Evolutionary conservation across 805 yeast genomes (phyloP).

Genomic region (Yarrowia sp.): DNA sequence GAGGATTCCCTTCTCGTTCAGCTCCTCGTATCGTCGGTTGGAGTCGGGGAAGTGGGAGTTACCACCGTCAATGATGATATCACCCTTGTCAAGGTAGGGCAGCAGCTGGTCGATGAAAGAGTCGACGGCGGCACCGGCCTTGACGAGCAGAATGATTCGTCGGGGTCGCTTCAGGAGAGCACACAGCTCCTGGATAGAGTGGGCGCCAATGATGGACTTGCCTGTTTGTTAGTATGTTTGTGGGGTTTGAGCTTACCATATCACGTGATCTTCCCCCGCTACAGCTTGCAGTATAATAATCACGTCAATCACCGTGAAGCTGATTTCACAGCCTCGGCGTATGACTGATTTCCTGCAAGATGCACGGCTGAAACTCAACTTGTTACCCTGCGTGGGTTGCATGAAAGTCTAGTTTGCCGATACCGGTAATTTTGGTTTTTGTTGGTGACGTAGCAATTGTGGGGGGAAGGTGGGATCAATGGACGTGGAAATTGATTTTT

Average conservation of each 20-base stretch:
- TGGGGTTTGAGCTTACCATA: not conserved
- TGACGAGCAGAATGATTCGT: constrained; percentile 90
- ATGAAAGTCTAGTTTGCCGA: constrained; percentile 34
- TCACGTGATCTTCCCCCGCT: constrained; percentile 11
- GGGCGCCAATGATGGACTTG: constrained; percentile 94
- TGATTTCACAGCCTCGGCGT: constrained; percentile 20
- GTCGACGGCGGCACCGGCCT: constrained; percentile 97
- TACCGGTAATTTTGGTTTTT: constrained; percentile 8
- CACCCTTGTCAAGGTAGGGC: constrained; percentile 94
- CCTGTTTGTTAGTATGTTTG: constrained; percentile 40
- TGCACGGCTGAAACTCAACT: constrained; percentile 36
- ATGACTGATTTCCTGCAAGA: constrained; percentile 27
- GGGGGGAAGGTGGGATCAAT: not conserved
- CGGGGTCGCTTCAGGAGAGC: constrained; percentile 95
- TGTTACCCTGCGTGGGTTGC: constrained; percentile 39
- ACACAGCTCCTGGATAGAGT: constrained; percentile 84
- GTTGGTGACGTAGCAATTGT: constrained; percentile 24
- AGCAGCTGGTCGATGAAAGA: constrained; percentile 83
- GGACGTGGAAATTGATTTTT: not conserved
- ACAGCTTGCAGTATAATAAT: not conserved
- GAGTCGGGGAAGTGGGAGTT: constrained; percentile 99
- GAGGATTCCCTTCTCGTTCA: constrained; percentile 82
- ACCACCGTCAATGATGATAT: constrained; percentile 99
- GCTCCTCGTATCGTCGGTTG: constrained; percentile 93
- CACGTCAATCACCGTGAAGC: no score